These are phyloP conservation scores for Phytophthora rubi DNA, from an alignment of 352 stramenopile species.

Conservation along the genomic window DNA sequence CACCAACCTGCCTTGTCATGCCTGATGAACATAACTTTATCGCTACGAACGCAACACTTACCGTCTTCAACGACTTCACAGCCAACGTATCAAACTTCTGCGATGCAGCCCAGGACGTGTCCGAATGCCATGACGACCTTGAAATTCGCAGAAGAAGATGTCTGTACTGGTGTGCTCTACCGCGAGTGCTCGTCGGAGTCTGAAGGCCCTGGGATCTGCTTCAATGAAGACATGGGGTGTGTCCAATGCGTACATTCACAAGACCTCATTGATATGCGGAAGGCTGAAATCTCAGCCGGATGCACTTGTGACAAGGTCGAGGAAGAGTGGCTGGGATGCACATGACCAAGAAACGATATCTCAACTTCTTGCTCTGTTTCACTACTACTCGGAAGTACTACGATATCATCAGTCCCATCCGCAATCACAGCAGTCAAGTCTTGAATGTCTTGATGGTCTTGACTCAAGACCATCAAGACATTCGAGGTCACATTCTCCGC, in stretches of 20 bases:
- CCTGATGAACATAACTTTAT: constrained; percentile 14
- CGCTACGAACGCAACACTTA: constrained; percentile 15
- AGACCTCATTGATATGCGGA: constrained; percentile 33
- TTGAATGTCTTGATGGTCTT: too few relatives aligned
- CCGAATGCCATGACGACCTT: background rate
- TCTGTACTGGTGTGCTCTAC: constrained; percentile 33
- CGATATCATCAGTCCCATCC: background rate
- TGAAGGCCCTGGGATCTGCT: constrained; percentile 36
- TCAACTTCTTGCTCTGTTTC: background rate
- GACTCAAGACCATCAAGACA: background rate
- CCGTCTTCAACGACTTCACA: constrained; percentile 17
- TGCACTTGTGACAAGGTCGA: constrained; percentile 26
- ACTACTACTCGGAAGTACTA: background rate
- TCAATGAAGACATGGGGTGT: constrained; percentile 32
- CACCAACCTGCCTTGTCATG: constrained; percentile 21
- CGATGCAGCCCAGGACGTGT: constrained; percentile 24
- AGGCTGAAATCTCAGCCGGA: constrained; percentile 28
- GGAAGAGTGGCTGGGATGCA: constrained; percentile 39
- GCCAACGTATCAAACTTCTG: constrained; percentile 32
- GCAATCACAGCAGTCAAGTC: background rate
- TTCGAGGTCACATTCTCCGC: background rate
- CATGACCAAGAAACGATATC: constrained; percentile 6
- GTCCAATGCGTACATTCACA: constrained; percentile 28
- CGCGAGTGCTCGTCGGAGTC: constrained; percentile 21
- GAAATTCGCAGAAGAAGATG: constrained; percentile 2